Conservation (phyloP, 495 filamentous ascomycete species). For the Bombardia bombarda region DNA sequence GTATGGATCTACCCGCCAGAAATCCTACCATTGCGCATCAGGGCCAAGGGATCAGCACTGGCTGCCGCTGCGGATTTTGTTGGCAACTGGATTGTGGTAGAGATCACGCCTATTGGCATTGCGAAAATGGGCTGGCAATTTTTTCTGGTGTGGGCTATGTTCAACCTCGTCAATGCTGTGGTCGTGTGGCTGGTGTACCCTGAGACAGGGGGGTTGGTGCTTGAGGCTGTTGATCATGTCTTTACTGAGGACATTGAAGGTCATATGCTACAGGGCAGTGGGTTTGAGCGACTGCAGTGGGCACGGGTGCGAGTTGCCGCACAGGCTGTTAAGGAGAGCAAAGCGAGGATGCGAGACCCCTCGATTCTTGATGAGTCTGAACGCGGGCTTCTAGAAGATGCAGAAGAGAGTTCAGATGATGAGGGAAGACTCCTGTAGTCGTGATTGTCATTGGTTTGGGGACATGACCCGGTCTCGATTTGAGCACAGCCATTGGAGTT, state of each 20-base stretch:
- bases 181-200: conserved; percentile 57
- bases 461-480: too few relatives aligned
- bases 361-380: not conserved
- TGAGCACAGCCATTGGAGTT: too few relatives aligned
- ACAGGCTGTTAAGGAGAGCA: conserved; percentile 9
- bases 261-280: not conserved
- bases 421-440: too few relatives aligned
- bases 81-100: conserved; percentile 40
- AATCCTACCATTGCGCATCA: conserved; percentile 55
- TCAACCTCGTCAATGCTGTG: conserved; percentile 51
- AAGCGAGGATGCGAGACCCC: not conserved
- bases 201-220: conserved; percentile 45
- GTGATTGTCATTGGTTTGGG: too few relatives aligned
- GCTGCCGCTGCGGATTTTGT: conserved; percentile 56
- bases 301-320: conserved; percentile 14
- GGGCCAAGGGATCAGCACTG: conserved; percentile 57
- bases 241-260: conserved; percentile 32
- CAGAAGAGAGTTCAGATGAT: not conserved
- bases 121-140: conserved; percentile 38
- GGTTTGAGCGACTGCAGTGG: conserved; percentile 15
- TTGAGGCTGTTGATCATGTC: conserved; percentile 43
- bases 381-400: conserved; percentile 5
- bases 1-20: conserved; percentile 53
- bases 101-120: conserved; percentile 42
- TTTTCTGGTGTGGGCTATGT: conserved; percentile 46